phyloP scores from a whole-genome alignment of 495 filamentous ascomycete genomes.

The Cryomyces antarcticus region DNA sequence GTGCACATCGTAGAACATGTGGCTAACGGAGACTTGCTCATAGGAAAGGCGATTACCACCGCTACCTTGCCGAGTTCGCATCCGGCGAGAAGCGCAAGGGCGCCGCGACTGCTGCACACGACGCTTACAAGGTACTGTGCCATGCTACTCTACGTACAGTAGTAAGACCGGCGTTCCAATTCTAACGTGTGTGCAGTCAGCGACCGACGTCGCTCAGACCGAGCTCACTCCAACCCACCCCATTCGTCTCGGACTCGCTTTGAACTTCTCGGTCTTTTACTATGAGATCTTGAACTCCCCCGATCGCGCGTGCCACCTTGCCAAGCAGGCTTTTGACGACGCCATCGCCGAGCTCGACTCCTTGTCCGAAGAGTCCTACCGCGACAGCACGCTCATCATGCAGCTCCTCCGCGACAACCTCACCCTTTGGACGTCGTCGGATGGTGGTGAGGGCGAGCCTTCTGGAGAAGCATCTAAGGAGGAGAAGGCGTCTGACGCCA shows the following conservation, averaged over 20 bases:
- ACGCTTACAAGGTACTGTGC: constrained; percentile 67
- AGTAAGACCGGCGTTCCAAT: not conserved
- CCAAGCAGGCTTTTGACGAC: constrained; percentile 98
- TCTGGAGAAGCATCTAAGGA: constrained; percentile 32
- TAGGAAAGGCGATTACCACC: constrained; percentile 99
- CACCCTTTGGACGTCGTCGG: constrained; percentile 97
- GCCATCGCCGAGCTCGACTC: constrained; percentile 99
- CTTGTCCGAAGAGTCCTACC: constrained; percentile 96
- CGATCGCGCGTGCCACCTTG: constrained; percentile 95
- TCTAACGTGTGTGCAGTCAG: constrained; percentile 26
- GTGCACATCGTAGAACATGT: too few relatives aligned
- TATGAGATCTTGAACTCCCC: constrained; percentile 99
- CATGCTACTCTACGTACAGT: not conserved
- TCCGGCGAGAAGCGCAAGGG: constrained; percentile 93
- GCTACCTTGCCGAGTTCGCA: constrained; percentile 97
- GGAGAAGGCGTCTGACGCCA: constrained; percentile 39
- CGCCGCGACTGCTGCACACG: constrained; percentile 82
- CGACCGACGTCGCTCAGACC: constrained; percentile 93
- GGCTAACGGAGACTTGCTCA: not conserved
- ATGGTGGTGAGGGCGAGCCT: constrained; percentile 64
- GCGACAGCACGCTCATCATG: constrained; percentile 99
- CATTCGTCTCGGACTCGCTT: constrained; percentile 92
- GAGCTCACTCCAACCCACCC: constrained; percentile 97
- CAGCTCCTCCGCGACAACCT: constrained; percentile 98
- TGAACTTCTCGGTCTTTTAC: constrained; percentile 99